Evolutionary conservation across 257 asterid species (phyloP), one percentile per base, ranked within the genome.

Genomic region (Verbena officinalis): DNA sequence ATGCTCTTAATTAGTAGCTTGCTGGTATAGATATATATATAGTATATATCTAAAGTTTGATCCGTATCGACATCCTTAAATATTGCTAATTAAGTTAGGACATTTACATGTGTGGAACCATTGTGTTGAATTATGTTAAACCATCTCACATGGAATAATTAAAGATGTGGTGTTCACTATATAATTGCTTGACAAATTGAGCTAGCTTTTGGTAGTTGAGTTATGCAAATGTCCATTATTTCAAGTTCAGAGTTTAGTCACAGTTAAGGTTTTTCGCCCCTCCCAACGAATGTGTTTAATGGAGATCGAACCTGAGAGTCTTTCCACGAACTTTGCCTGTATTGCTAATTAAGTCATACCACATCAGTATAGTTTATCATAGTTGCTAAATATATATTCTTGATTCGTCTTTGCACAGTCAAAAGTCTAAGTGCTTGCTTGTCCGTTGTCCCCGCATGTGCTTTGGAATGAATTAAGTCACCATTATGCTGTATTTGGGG

Each of bases 381-480:
- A 11, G 44, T 59, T 55, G 36, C 38, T 45, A 16, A 46, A 9
- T 36, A 36, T 9, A 62, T 54, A 43, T 31, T 73, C 65, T 59
- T 55, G 74, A 77, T 77, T 69, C 60, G n/a, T n/a, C n/a, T n/a
- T 57, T 24, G 34, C 34, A 54, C 15, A 59, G 67, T 63, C 55
- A 64, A 54, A 73, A 20, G 11, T 65, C 12, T 7, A 48, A 43
- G 68, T 65, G 71, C 15, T 65, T 43, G 57, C 21, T 21, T 55
- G 74, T 77, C 75, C 71, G 15, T 21, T 55, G 74, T 77, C 75
- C 71, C 48, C 50, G 49, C 67, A 65, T 40, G 59, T 77, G 64
- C 65, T 58, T 65, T 59, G 59, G 67, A 67, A 46, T 31, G 70
- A 60, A 71, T 44, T 52, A 42, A 24, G 53, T 34, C 52, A 19